Percentiles rank a stretch among this genome's conserved stretches.
Evolutionary conservation across 495 filamentous ascomycete genomes (phyloP).

Genomic region (Evernia prunastri): DNA sequence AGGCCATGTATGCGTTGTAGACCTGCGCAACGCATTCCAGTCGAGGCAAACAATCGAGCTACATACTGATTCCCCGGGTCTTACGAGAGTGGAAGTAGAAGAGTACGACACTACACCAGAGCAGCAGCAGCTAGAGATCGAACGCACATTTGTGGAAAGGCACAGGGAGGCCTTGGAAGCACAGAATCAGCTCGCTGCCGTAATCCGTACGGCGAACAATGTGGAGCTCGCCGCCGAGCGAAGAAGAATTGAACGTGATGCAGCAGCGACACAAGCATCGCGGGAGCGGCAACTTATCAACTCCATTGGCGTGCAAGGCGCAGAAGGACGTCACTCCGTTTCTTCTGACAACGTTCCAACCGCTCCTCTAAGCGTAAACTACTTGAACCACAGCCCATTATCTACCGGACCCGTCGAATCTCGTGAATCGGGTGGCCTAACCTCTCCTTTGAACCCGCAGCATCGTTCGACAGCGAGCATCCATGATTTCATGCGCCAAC

Average conservation of each 20-base stretch:
- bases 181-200: conserved; percentile 28
- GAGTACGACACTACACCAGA: conserved; percentile 39
- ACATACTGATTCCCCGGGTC: conserved; percentile 46
- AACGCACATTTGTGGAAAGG: conserved; percentile 41
- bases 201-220: conserved; percentile 37
- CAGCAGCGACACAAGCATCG: conserved; percentile 30
- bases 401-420: conserved; percentile 9
- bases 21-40: conserved; percentile 69
- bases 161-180: conserved; percentile 31
- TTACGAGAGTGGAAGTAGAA: conserved; percentile 43
- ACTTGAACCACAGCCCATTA: conserved; percentile 20
- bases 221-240: conserved; percentile 34
- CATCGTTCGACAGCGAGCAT: conserved; percentile 21
- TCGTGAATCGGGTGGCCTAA: conserved; percentile 11
- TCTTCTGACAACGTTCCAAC: neutral
- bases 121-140: conserved; percentile 37
- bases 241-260: conserved; percentile 29
- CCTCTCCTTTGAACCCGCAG: conserved; percentile 14
- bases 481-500: conserved; percentile 33
- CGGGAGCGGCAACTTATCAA: conserved; percentile 55
- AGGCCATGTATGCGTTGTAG: conserved; percentile 75
- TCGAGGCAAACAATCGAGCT: conserved; percentile 68
- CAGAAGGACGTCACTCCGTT: conserved; percentile 15
- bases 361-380: conserved; percentile 24
- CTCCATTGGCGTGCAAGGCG: conserved; percentile 35